Conservation (phyloP, 768 basidiomycete genomes). For the Amanita pallidorosea region DNA sequence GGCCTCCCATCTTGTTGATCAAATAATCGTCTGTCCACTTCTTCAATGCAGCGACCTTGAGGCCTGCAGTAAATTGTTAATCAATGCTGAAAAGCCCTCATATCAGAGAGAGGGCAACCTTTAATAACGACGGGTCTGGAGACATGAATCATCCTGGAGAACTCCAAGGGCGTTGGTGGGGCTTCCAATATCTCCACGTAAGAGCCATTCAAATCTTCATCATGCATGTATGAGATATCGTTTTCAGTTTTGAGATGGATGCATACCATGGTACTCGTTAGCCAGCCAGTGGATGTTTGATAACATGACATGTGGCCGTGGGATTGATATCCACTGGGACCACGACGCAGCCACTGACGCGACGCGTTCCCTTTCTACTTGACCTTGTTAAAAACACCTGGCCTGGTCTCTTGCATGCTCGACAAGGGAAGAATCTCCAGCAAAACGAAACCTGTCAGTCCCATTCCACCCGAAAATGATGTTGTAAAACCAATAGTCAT, state of each 20-base stretch:
- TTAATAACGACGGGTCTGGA: slow-evolving; percentile 67
- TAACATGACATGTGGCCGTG: not conserved
- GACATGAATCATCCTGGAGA: slow-evolving; percentile 54
- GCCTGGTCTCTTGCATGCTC: slow-evolving; percentile 10
- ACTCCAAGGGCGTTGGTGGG: slow-evolving; percentile 60
- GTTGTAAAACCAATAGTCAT: slow-evolving; percentile 1
- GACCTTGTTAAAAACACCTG: not conserved
- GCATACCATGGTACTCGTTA: slow-evolving; percentile 30
- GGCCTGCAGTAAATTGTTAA: slow-evolving; percentile 23
- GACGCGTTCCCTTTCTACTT: not conserved
- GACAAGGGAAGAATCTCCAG: slow-evolving; percentile 14
- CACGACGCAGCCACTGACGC: not conserved
- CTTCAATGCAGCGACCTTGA: slow-evolving; percentile 32
- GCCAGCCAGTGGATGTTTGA: slow-evolving; percentile 18
- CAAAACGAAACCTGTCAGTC: slow-evolving; percentile 18
- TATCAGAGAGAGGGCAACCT: slow-evolving; percentile 24
- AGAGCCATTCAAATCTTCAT: slow-evolving; percentile 3
- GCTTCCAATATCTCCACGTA: slow-evolving; percentile 34
- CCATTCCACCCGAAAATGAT: not conserved
- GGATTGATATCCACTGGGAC: too few relatives aligned
- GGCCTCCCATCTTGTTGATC: slow-evolving; percentile 37
- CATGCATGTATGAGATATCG: not conserved
- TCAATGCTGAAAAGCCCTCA: not conserved
- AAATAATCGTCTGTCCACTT: slow-evolving; percentile 67
- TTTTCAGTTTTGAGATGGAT: not conserved